Conservation (phyloP, 2,329 filamentous ascomycete genomes). For the Epichloe baconii region DNA sequence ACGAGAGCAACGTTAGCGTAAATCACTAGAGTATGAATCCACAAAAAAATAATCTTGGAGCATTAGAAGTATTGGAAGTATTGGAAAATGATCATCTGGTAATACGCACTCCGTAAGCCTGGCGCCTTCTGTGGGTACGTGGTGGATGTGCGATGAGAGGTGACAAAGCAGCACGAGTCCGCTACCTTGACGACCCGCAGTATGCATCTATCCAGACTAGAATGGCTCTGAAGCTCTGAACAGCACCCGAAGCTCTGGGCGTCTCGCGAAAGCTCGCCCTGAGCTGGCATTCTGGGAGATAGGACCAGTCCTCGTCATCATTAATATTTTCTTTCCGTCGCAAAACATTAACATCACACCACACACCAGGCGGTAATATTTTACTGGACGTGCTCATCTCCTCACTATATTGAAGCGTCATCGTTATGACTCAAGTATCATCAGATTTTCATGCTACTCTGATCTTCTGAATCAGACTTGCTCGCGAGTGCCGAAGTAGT, state of each 20-base stretch:
- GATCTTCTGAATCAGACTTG: neutral
- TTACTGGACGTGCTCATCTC: neutral
- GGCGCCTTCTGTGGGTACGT: neutral
- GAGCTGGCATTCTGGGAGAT: no score
- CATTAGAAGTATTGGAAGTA: no score
- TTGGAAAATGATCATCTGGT: no score
- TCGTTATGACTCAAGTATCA: neutral
- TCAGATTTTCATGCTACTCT: neutral
- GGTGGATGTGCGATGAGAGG: neutral
- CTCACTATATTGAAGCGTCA: neutral
- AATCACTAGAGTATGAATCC: neutral
- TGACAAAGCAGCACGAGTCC: no score
- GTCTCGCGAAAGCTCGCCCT: no score
- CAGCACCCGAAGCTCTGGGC: neutral
- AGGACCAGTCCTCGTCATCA: no score
- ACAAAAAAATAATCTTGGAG: neutral
- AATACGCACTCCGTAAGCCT: no score
- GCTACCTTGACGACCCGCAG: neutral
- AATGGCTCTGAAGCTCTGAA: neutral
- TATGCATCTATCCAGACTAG: conserved; percentile 1
- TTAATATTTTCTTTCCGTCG: no score
- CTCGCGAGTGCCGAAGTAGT: neutral
- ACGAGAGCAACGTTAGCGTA: neutral
- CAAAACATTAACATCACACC: no score
- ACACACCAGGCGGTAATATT: neutral